A percentile compares a stretch with the other conserved stretches of the same genome.
Conservation (phyloP, 139 green algal species). For the Chlorella sorokiniana region DNA sequence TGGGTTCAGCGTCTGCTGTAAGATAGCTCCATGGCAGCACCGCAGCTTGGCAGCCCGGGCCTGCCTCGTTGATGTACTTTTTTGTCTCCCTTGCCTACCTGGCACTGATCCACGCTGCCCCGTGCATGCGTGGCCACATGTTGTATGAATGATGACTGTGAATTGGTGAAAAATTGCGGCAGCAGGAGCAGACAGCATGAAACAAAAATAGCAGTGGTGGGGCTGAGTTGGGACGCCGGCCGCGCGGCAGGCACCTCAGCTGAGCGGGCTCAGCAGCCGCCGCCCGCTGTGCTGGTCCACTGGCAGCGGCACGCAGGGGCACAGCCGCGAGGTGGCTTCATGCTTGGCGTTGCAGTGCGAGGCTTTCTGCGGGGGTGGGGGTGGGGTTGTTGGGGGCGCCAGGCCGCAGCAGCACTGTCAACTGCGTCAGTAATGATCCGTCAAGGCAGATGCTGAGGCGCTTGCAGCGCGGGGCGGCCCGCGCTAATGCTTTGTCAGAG, state of each 20-base stretch:
- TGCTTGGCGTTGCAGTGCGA: constrained; percentile 37
- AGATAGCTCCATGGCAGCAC: too few relatives aligned
- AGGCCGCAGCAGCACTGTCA: too few relatives aligned
- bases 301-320: constrained; percentile 37
- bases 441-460: too few relatives aligned
- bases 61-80: background rate
- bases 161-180: background rate
- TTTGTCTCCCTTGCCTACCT: background rate
- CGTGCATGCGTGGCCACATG: too few relatives aligned
- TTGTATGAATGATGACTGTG: too few relatives aligned
- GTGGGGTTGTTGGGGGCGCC: too few relatives aligned
- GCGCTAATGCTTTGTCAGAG: background rate
- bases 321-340: constrained; percentile 36
- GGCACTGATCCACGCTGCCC: too few relatives aligned
- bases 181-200: background rate
- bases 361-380: constrained; percentile 14
- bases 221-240: background rate
- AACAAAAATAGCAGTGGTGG: background rate
- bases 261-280: background rate
- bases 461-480: background rate
- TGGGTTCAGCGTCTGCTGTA: too few relatives aligned
- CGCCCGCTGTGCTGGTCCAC: background rate
- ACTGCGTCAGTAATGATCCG: too few relatives aligned
- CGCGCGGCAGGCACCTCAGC: background rate
- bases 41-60: too few relatives aligned